Percentiles rank a stretch among this genome's conserved stretches.
These are phyloP conservation scores for Sugiyamaella floridensis DNA, from an alignment of 805 yeast genomes.

Conservation along the genomic window DNA sequence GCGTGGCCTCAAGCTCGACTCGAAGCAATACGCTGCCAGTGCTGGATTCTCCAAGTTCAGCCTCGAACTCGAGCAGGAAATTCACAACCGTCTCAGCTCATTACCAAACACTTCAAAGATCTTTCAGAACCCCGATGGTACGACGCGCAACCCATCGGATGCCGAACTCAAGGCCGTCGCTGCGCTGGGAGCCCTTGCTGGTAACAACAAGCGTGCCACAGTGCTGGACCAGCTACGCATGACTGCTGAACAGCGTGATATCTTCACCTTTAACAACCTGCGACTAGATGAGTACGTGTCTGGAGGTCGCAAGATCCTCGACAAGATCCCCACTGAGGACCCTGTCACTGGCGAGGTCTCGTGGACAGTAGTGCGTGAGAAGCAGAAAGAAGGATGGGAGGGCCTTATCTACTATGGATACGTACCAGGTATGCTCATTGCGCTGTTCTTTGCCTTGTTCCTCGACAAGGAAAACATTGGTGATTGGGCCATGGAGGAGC, in stretches of 20 bases:
- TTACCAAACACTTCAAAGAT: constrained; percentile 60
- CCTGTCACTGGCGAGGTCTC: constrained; percentile 68
- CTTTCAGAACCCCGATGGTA: constrained; percentile 70
- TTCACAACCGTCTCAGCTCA: constrained; percentile 52
- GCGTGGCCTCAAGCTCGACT: constrained; percentile 13
- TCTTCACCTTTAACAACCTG: constrained; percentile 54
- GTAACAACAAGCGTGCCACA: constrained; percentile 47
- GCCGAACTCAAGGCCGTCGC: constrained; percentile 63
- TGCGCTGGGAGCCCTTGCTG: constrained; percentile 53
- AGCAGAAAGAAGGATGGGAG: constrained; percentile 83
- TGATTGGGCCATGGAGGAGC: constrained; percentile 81
- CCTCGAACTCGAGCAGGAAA: constrained; percentile 36
- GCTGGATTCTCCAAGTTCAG: constrained; percentile 17
- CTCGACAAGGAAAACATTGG: constrained; percentile 45
- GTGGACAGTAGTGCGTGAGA: constrained; percentile 71
- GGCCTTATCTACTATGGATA: constrained; percentile 61
- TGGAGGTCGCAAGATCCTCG: constrained; percentile 60
- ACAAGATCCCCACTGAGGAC: constrained; percentile 78
- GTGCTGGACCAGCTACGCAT: constrained; percentile 41
- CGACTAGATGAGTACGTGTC: constrained; percentile 49
- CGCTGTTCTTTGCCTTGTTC: constrained; percentile 47
- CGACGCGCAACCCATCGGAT: constrained; percentile 63
- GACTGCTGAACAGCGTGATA: constrained; percentile 45
- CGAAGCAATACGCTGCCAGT: constrained; percentile 19
- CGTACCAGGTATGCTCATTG: constrained; percentile 59